Conservation (phyloP, 306 rosid species). For the Dalbergia cochinchinensis region DNA sequence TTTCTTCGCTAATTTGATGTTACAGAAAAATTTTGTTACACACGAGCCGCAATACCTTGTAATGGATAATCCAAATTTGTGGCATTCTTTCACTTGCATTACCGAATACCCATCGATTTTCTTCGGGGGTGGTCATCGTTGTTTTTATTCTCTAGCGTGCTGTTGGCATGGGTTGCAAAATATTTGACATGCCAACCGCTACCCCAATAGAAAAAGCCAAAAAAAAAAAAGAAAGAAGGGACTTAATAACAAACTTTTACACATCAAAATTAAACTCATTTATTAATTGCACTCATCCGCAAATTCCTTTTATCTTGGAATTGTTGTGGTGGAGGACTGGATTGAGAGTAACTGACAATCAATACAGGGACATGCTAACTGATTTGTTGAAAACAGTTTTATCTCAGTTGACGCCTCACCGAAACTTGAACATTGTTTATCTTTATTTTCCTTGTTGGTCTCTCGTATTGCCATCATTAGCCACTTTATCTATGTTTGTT, state of each 20-base stretch:
- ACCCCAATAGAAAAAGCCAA: too few relatives aligned
- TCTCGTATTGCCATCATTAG: not conserved
- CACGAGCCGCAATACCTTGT: not conserved
- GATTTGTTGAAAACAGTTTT: not conserved
- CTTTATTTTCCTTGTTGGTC: not conserved
- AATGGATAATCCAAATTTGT: conserved; percentile 14
- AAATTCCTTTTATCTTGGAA: conserved; percentile 5
- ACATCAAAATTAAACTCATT: not conserved
- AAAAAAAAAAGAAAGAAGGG: too few relatives aligned
- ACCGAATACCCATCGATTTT: not conserved
- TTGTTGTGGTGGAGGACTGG: conserved; percentile 5
- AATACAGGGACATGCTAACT: conserved; percentile 28
- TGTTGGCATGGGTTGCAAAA: not conserved
- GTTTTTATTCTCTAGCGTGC: not conserved
- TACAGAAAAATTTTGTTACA: not conserved
- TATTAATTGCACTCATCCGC: conserved; percentile 4
- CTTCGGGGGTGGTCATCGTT: not conserved
- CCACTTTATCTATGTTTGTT: conserved; percentile 8
- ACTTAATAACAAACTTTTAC: not conserved
- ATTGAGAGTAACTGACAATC: not conserved
- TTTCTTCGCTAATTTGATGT: not conserved
- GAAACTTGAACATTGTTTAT: not conserved
- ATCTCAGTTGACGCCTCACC: not conserved
- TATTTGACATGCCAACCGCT: conserved; percentile 26
- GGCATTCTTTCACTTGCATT: not conserved